A percentile compares a stretch with the other conserved stretches of the same genome.
Evolutionary conservation across 1,139 yeast genomes (phyloP).

Genomic region (Blastobotrys indianensis): DNA sequence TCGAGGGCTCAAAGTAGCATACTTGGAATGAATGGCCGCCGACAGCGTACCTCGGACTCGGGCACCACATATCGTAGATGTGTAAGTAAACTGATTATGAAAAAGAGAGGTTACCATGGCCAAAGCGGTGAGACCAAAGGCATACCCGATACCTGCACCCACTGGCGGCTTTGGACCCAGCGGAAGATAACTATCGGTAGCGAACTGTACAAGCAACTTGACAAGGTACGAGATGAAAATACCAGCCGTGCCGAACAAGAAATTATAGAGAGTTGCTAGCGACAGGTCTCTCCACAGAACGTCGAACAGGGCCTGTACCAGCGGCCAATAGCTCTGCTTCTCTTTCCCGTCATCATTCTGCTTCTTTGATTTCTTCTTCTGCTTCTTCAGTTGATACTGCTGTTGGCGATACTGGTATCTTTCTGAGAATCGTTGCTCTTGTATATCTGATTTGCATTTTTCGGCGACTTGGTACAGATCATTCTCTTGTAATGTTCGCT

Average conservation of each 20-base stretch:
- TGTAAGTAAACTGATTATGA: constrained; percentile 1
- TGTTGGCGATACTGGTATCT: neutral
- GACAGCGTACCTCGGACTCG: constrained; percentile 1
- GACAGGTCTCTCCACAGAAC: neutral
- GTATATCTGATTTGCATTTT: constrained; percentile 24
- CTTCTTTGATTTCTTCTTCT: neutral
- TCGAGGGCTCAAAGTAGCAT: neutral
- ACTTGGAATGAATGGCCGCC: constrained; percentile 1
- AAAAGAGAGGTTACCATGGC: neutral
- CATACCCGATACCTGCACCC: neutral
- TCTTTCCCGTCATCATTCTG: neutral
- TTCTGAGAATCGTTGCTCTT: neutral
- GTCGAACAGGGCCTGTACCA: constrained; percentile 1
- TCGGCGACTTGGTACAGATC: constrained; percentile 1
- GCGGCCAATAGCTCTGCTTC: constrained; percentile 1
- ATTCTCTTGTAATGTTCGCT: constrained; percentile 2
- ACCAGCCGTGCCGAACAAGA: constrained; percentile 1
- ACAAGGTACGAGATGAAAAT: neutral
- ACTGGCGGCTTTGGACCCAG: neutral
- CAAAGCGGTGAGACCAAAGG: neutral
- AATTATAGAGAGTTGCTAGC: neutral
- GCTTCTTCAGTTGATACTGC: neutral
- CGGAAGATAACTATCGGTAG: neutral
- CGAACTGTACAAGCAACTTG: neutral
- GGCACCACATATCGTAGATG: constrained; percentile 1